Percentiles rank a stretch among this genome's conserved stretches.
phyloP scores from a whole-genome alignment of 176 grass and related monocot genomes.

The Oryza glumipatula region DNA sequence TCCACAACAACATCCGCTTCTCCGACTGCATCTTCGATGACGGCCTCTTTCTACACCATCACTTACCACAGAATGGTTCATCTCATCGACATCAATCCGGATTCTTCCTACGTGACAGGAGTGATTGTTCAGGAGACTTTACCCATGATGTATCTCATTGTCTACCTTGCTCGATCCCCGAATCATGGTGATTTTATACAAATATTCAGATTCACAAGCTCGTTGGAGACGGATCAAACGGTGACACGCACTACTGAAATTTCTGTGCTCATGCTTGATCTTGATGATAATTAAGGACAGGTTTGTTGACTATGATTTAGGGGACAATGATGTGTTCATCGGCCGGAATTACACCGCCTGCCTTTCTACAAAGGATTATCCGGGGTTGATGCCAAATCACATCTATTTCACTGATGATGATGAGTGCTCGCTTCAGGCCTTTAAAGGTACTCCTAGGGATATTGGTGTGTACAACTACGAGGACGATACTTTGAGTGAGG shows the following conservation, averaged over 20 bases:
- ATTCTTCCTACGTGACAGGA: neutral
- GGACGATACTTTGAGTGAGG: neutral
- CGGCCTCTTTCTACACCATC: conserved; percentile 2
- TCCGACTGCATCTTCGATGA: neutral
- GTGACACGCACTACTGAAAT: too few species aligned
- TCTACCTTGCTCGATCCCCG: neutral
- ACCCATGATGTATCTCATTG: neutral
- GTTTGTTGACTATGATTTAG: too few species aligned
- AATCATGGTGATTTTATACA: neutral
- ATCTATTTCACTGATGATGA: neutral
- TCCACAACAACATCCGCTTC: neutral
- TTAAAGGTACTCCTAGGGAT: neutral
- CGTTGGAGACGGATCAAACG: too few species aligned
- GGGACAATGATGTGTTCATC: too few species aligned
- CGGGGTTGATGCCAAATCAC: too few species aligned
- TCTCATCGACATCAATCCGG: neutral
- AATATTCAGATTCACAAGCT: neutral
- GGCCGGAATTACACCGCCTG: too few species aligned
- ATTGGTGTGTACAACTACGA: conserved; percentile 14
- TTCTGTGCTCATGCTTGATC: too few species aligned
- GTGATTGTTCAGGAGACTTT: neutral
- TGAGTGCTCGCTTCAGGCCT: neutral
- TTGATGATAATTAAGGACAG: too few species aligned
- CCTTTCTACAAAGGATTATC: too few species aligned
- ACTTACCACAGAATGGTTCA: neutral